Percentiles rank a stretch among this genome's conserved stretches.
phyloP scores from a whole-genome alignment of 495 filamentous ascomycete genomes.

The Articulospora tetracladia region DNA sequence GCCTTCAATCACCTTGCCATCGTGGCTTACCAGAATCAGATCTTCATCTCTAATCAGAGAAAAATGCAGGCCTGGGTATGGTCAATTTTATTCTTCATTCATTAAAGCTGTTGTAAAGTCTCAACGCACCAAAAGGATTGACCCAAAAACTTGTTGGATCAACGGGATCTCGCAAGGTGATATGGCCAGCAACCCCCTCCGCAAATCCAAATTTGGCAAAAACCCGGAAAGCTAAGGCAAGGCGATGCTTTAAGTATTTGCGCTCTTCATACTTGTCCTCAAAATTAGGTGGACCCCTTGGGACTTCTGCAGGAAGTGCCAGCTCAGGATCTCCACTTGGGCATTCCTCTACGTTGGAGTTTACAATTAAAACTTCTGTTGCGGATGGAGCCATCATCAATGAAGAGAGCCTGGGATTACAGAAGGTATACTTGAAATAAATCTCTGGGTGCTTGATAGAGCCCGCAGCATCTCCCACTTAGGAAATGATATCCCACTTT shows the following conservation, averaged over 20 bases:
- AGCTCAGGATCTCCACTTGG: slow-evolving; percentile 9
- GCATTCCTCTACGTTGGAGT: not conserved
- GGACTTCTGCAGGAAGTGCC: slow-evolving; percentile 7
- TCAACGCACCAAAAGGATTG: slow-evolving; percentile 62
- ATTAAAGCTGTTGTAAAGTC: not conserved
- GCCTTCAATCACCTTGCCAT: slow-evolving; percentile 62
- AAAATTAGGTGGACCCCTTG: slow-evolving; percentile 14
- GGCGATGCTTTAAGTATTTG: slow-evolving; percentile 59
- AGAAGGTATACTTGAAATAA: not conserved
- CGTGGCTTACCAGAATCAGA: slow-evolving; percentile 64
- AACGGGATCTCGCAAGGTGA: slow-evolving; percentile 61
- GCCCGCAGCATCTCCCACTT: not conserved
- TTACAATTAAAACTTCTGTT: not conserved
- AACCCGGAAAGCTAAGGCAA: slow-evolving; percentile 63
- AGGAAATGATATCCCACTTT: not conserved
- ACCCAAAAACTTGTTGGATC: slow-evolving; percentile 69
- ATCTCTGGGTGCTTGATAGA: not conserved
- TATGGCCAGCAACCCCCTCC: slow-evolving; percentile 53
- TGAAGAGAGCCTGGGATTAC: not conserved
- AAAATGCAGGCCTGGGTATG: slow-evolving; percentile 39
- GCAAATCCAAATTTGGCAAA: slow-evolving; percentile 65
- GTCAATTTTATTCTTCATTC: not conserved
- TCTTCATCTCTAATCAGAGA: slow-evolving; percentile 62
- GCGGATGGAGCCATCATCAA: slow-evolving; percentile 6
- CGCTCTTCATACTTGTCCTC: slow-evolving; percentile 41